Evolutionary conservation across 768 basidiomycete genomes (phyloP).

Genomic region (Suillus luteus): DNA sequence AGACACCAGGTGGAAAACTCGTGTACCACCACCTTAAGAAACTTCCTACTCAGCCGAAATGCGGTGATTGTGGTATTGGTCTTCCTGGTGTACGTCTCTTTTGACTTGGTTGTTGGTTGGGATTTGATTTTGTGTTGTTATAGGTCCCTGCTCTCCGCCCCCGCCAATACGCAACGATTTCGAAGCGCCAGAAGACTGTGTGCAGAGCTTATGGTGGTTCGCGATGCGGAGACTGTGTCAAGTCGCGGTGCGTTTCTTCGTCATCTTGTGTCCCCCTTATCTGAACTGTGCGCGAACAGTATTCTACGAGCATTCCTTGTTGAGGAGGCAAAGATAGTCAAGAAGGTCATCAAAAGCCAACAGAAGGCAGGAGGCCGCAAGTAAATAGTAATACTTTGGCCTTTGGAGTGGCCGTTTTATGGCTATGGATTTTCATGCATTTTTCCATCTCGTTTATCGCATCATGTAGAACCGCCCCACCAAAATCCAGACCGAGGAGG

Average conservation of each 20-base stretch:
- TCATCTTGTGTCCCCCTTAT: neutral
- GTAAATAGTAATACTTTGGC: slow-evolving; percentile 17
- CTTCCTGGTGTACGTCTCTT: slow-evolving; percentile 82
- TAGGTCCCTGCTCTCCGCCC: slow-evolving; percentile 96
- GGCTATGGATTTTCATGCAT: slow-evolving; percentile 15
- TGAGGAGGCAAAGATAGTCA: slow-evolving; percentile 99
- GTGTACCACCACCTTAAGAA: slow-evolving; percentile 99
- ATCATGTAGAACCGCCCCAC: slow-evolving; percentile 24
- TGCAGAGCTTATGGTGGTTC: slow-evolving; percentile 97
- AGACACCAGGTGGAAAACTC: slow-evolving; percentile 98
- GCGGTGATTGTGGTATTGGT: slow-evolving; percentile 96
- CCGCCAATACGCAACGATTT: slow-evolving; percentile 92
- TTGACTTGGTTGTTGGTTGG: neutral
- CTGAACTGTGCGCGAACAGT: slow-evolving; percentile 40
- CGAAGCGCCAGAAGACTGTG: slow-evolving; percentile 97
- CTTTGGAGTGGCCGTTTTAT: slow-evolving; percentile 14
- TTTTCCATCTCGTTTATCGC: slow-evolving; percentile 19
- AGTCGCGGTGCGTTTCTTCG: slow-evolving; percentile 70
- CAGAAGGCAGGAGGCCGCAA: slow-evolving; percentile 37
- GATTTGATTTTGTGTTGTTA: slow-evolving; percentile 6
- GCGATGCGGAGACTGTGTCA: slow-evolving; percentile 93
- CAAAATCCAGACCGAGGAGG: slow-evolving; percentile 17
- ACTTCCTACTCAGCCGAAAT: slow-evolving; percentile 87
- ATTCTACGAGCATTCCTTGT: slow-evolving; percentile 98
- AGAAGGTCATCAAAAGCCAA: slow-evolving; percentile 97